Percentiles rank a stretch among this genome's conserved stretches.
Evolutionary conservation across 2,329 filamentous ascomycete genomes (phyloP).

Genomic region (Fusarium dimerum): DNA sequence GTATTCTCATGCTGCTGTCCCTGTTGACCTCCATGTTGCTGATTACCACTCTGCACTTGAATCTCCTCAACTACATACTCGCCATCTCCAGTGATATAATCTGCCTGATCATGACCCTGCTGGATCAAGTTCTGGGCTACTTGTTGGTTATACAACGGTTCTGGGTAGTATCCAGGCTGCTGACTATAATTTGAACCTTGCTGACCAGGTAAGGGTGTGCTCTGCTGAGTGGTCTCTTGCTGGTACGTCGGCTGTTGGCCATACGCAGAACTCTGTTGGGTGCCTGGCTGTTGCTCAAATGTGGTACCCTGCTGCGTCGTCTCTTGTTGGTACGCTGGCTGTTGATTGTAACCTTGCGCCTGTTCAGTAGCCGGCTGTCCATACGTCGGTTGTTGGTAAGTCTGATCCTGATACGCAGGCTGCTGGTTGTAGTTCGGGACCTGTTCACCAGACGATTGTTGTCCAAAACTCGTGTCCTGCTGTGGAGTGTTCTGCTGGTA

Average conservation of each 20-base stretch:
- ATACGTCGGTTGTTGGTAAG: no score
- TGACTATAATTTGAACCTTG: constrained; percentile 2
- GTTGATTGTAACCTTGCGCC: background rate
- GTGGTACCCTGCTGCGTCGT: constrained; percentile 5
- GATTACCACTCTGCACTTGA: no score
- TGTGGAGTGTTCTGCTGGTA: no score
- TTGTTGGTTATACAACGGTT: constrained; percentile 2
- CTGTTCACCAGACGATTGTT: no score
- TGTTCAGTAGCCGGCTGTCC: background rate
- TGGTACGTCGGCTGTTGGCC: constrained; percentile 6
- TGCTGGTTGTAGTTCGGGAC: no score
- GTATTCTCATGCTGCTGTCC: background rate
- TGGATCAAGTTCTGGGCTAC: no score
- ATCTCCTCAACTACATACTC: no score
- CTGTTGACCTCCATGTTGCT: background rate
- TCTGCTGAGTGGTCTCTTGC: constrained; percentile 4
- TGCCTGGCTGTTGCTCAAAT: constrained; percentile 5
- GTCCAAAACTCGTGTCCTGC: no score
- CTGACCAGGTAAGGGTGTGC: background rate
- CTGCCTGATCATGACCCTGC: no score
- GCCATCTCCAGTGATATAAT: no score
- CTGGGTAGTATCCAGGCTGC: constrained; percentile 4
- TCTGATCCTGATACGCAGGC: no score
- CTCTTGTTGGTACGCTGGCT: constrained; percentile 13
- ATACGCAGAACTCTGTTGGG: constrained; percentile 4